phyloP scores from a whole-genome alignment of 164 flowering plant species.

The Tetracentron sinense region DNA sequence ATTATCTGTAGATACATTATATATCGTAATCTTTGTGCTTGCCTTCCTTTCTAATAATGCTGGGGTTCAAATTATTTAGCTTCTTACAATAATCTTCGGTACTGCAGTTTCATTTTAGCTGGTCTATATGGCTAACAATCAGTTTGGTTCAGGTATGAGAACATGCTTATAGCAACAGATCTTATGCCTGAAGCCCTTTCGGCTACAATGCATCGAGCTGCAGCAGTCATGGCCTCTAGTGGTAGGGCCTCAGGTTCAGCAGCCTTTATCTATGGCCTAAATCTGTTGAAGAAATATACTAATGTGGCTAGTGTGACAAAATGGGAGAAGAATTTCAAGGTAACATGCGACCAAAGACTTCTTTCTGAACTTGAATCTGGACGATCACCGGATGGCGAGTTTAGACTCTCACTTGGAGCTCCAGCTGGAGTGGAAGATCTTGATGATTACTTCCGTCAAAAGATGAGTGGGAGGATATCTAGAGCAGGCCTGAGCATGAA shows the following conservation, averaged over 20 bases:
- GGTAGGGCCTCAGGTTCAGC: too few relatives aligned
- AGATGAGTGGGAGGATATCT: conserved; percentile 58
- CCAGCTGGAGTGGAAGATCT: conserved; percentile 79
- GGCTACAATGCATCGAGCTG: conserved; percentile 57
- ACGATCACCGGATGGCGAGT: conserved; percentile 62
- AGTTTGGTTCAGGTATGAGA: conserved; percentile 75
- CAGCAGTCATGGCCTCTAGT: too few relatives aligned
- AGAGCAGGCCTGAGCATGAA: conserved; percentile 80
- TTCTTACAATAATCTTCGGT: neutral
- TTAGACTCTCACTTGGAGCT: conserved; percentile 60
- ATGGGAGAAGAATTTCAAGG: conserved; percentile 82
- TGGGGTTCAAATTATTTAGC: neutral
- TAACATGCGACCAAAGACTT: conserved; percentile 75
- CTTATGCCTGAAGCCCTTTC: conserved; percentile 82
- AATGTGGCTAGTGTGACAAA: conserved; percentile 60
- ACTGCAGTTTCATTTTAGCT: conserved; percentile 1
- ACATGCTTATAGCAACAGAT: conserved; percentile 63
- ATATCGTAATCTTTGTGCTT: too few relatives aligned
- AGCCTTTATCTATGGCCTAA: conserved; percentile 56
- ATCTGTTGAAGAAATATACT: conserved; percentile 70
- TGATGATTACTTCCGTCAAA: conserved; percentile 85
- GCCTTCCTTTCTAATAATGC: too few relatives aligned
- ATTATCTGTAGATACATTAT: too few relatives aligned
- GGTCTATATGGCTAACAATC: neutral
- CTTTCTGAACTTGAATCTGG: conserved; percentile 85